Conservation (phyloP, 1,284 basidiomycete species). For the Mycena sp. region DNA sequence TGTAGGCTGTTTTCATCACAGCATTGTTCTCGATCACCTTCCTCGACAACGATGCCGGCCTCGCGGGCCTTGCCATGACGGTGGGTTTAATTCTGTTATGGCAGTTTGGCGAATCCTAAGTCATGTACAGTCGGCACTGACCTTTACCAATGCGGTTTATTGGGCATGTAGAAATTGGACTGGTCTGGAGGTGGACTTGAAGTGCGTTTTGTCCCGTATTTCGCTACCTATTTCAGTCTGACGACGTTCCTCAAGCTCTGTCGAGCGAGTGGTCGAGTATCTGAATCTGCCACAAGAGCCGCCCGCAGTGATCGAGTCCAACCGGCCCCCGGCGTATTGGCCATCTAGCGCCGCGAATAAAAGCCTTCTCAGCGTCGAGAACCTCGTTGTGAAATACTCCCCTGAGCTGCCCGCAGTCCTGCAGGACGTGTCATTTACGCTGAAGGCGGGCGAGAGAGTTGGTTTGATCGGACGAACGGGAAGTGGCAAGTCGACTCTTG, state of each 20-base stretch:
- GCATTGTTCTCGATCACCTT: slow-evolving; percentile 71
- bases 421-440: slow-evolving; percentile 74
- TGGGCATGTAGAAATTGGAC: slow-evolving; percentile 56
- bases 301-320: slow-evolving; percentile 63
- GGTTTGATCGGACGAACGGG: slow-evolving; percentile 83
- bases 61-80: slow-evolving; percentile 62
- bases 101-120: not conserved
- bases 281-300: slow-evolving; percentile 81
- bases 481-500: slow-evolving; percentile 74
- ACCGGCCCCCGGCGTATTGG: slow-evolving; percentile 78
- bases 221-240: not conserved
- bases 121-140: slow-evolving; percentile 69
- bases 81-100: not conserved
- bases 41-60: slow-evolving; percentile 57
- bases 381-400: slow-evolving; percentile 78
- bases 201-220: slow-evolving; percentile 42
- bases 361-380: slow-evolving; percentile 60
- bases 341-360: slow-evolving; percentile 59
- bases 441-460: slow-evolving; percentile 73
- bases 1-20: slow-evolving; percentile 59
- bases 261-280: slow-evolving; percentile 85
- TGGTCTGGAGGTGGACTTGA: slow-evolving; percentile 57
- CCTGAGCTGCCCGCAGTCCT: slow-evolving; percentile 82
- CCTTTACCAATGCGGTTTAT: slow-evolving; percentile 62
- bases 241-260: slow-evolving; percentile 51